Percentiles rank a stretch among this genome's conserved stretches.
Conservation (phyloP, 75 land plant species). For the Selaginella tamariscina region DNA sequence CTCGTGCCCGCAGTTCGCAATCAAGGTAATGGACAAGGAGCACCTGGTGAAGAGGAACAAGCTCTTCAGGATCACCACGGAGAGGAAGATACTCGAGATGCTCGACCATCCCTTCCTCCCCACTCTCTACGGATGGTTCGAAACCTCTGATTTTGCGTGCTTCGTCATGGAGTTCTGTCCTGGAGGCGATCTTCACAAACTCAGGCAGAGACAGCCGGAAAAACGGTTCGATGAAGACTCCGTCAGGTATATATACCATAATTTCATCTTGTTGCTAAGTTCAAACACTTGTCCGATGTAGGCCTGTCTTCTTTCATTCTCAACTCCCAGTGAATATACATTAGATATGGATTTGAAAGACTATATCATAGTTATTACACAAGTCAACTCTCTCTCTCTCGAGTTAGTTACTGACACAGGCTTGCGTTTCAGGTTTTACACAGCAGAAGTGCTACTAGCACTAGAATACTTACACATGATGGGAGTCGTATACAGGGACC, state of each 20-base stretch:
- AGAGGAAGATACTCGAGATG: slow-evolving; percentile 16
- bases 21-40: slow-evolving; percentile 20
- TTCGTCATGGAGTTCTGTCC: slow-evolving; percentile 22
- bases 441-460: not conserved
- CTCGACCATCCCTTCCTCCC: slow-evolving; percentile 21
- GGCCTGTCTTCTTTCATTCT: too few species aligned
- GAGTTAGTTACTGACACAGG: not conserved
- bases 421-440: not conserved
- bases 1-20: slow-evolving; percentile 4
- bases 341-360: too few species aligned
- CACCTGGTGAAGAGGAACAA: slow-evolving; percentile 13
- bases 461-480: not conserved
- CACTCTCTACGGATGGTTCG: slow-evolving; percentile 17
- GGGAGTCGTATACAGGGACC: not conserved
- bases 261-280: too few species aligned
- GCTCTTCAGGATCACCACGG: slow-evolving; percentile 13
- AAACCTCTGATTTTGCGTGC: slow-evolving; percentile 13
- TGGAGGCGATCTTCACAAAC: slow-evolving; percentile 16
- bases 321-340: too few species aligned
- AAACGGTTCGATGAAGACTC: slow-evolving; percentile 19
- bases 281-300: too few species aligned
- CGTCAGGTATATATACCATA: too few species aligned
- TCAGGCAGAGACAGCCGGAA: slow-evolving; percentile 15
- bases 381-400: not conserved
- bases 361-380: too few species aligned